phyloP scores from a whole-genome alignment of 805 yeast species.

The Clavispora phyllophila region DNA sequence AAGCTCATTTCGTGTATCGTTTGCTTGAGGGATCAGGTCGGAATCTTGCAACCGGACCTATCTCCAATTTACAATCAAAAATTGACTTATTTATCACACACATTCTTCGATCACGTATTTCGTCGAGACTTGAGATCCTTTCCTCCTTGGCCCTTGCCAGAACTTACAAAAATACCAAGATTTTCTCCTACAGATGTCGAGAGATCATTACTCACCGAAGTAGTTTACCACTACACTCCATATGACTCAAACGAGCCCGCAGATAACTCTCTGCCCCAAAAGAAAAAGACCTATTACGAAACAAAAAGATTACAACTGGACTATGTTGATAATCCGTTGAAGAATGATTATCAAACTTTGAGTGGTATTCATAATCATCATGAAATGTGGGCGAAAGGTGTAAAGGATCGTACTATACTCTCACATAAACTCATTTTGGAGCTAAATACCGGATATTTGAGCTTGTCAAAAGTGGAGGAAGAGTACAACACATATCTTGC shows the following conservation, averaged over 20 bases:
- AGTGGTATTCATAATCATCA: constrained; percentile 47
- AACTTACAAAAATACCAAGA: constrained; percentile 55
- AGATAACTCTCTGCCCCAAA: constrained; percentile 8
- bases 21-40: constrained; percentile 75
- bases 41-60: constrained; percentile 73
- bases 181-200: constrained; percentile 76
- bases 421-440: constrained; percentile 63
- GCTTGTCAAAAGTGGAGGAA: constrained; percentile 36
- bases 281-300: constrained; percentile 46
- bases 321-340: constrained; percentile 65
- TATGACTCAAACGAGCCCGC: constrained; percentile 37
- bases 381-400: constrained; percentile 17
- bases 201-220: constrained; percentile 68
- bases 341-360: constrained; percentile 42
- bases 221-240: constrained; percentile 53
- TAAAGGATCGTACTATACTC: constrained; percentile 23
- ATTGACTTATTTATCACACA: constrained; percentile 51
- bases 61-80: constrained; percentile 69
- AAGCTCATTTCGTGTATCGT: constrained; percentile 78
- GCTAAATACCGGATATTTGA: constrained; percentile 44
- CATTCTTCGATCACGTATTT: constrained; percentile 49
- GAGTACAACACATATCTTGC: constrained; percentile 33
- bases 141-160: constrained; percentile 74
- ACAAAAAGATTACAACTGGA: constrained; percentile 58
- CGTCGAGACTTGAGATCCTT: constrained; percentile 12